phyloP scores from a whole-genome alignment of 2,329 filamentous ascomycete genomes.

The Cordyceps cateniannulata region DNA sequence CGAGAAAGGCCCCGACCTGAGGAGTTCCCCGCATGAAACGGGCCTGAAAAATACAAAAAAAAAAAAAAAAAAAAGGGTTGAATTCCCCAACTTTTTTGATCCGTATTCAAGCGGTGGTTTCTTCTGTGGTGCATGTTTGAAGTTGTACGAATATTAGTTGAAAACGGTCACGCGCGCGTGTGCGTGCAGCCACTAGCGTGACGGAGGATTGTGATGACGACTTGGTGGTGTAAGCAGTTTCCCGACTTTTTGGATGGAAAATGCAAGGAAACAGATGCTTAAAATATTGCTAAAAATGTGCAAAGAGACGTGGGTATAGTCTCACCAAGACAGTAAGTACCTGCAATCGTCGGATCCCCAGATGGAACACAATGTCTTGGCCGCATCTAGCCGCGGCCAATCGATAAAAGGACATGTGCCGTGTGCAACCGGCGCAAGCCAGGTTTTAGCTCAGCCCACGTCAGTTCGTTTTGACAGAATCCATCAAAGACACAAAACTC shows the following conservation, averaged over 20 bases:
- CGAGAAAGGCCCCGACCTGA: too few species aligned
- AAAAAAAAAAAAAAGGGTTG: neutral
- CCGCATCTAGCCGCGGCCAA: constrained; percentile 9
- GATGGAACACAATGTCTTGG: neutral
- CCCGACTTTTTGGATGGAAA: neutral
- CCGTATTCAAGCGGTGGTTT: neutral
- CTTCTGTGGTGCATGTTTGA: neutral
- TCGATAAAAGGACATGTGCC: constrained; percentile 22
- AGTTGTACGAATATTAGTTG: neutral
- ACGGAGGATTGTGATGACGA: neutral
- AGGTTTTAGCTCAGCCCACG: neutral
- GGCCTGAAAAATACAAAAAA: neutral
- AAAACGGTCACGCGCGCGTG: constrained; percentile 7
- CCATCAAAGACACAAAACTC: too few species aligned
- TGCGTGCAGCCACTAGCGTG: constrained; percentile 7
- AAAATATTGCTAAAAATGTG: neutral
- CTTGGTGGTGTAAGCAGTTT: neutral
- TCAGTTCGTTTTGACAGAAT: too few species aligned
- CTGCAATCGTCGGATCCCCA: too few species aligned
- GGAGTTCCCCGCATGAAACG: neutral
- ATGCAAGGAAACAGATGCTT: neutral
- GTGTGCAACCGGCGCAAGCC: constrained; percentile 22
- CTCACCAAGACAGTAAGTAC: neutral
- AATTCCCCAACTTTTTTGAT: neutral
- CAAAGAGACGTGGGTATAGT: neutral